Evolutionary conservation across 768 basidiomycete genomes (phyloP).

Genomic region (Psilocybe sp.): DNA sequence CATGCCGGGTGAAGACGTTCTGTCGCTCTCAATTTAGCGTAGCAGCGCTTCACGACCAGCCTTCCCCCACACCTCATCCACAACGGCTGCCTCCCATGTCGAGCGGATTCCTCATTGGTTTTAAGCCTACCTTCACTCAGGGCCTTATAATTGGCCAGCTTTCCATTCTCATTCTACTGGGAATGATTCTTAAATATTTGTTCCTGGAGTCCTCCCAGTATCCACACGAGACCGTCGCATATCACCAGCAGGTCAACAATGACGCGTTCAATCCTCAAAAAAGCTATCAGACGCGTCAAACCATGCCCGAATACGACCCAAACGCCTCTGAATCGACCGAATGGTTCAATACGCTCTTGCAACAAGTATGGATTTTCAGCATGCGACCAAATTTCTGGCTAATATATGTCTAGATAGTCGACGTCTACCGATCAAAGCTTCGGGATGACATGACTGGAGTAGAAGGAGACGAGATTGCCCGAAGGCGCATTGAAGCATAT

Average conservation of each 20-base stretch:
- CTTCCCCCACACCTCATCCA: neutral
- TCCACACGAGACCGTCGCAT: constrained; percentile 52
- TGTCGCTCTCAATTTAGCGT: neutral
- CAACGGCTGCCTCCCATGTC: constrained; percentile 33
- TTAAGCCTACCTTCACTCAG: constrained; percentile 92
- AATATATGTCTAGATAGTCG: constrained; percentile 46
- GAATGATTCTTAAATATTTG: constrained; percentile 87
- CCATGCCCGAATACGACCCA: constrained; percentile 22
- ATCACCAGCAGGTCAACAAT: constrained; percentile 56
- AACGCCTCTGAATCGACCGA: constrained; percentile 67
- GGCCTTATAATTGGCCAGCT: constrained; percentile 91
- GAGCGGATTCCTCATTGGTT: constrained; percentile 62
- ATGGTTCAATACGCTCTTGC: constrained; percentile 87
- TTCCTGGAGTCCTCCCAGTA: constrained; percentile 80
- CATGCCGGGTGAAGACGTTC: neutral
- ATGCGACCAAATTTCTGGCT: constrained; percentile 1
- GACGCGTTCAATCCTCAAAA: constrained; percentile 40
- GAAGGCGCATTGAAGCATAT: constrained; percentile 75
- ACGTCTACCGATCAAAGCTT: constrained; percentile 76
- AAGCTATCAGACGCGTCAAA: constrained; percentile 23
- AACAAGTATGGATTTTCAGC: constrained; percentile 54
- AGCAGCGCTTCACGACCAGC: constrained; percentile 3
- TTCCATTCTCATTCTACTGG: constrained; percentile 76
- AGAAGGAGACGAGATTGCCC: constrained; percentile 82
- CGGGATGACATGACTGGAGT: constrained; percentile 64